Evolutionary conservation across 768 basidiomycete species (phyloP).

Genomic region (Tulasnella sp.): DNA sequence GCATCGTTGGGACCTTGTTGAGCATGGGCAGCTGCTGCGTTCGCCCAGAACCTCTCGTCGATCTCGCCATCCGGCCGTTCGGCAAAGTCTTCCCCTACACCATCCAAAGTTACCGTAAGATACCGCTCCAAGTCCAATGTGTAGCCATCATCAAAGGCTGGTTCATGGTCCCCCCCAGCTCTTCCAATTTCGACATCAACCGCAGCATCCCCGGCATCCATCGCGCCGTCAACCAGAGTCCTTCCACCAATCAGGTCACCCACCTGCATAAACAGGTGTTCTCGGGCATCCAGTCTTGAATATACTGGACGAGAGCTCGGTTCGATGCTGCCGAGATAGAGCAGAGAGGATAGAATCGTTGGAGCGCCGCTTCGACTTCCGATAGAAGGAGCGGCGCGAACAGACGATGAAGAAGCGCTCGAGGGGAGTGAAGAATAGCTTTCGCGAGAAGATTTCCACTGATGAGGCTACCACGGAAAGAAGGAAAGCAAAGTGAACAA

Average conservation of each 20-base stretch:
- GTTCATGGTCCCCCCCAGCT: neutral
- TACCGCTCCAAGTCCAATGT: neutral
- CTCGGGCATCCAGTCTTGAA: neutral
- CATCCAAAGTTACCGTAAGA: neutral
- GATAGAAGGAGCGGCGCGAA: neutral
- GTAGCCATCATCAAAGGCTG: neutral
- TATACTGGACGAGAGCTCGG: neutral
- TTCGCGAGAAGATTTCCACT: neutral
- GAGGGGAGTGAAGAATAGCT: neutral
- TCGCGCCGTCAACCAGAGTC: neutral
- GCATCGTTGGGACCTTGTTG: conserved; percentile 39
- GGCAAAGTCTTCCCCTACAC: conserved; percentile 31
- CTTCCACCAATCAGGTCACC: neutral
- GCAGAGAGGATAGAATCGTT: neutral
- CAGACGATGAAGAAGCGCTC: neutral
- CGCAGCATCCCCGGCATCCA: neutral
- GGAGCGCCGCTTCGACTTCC: neutral
- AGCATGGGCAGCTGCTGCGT: conserved; percentile 77
- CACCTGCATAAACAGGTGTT: neutral
- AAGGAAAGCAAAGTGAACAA: neutral
- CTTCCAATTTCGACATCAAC: neutral
- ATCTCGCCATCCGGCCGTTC: conserved; percentile 58
- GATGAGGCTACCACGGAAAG: neutral
- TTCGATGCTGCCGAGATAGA: neutral
- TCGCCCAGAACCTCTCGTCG: conserved; percentile 96